Evolutionary conservation across 2,329 filamentous ascomycete species (phyloP).

Genomic region (Fusarium anguioides): DNA sequence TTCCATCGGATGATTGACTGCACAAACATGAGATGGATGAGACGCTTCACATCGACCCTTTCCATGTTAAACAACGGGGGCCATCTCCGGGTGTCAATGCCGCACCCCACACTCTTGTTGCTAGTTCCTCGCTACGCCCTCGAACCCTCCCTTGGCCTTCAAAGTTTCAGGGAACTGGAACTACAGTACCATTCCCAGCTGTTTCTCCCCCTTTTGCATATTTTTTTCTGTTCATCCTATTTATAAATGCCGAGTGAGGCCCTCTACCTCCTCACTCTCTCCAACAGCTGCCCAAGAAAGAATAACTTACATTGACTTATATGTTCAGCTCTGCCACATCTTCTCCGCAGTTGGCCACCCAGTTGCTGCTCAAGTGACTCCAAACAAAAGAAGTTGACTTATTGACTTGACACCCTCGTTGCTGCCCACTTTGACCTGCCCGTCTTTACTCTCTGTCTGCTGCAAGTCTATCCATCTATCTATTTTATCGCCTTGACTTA

Average conservation of each 20-base stretch:
- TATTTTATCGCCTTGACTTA: slow-evolving; percentile 9
- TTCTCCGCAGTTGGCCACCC: slow-evolving; percentile 24
- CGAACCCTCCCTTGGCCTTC: slow-evolving; percentile 15
- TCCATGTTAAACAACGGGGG: slow-evolving; percentile 23
- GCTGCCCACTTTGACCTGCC: slow-evolving; percentile 3
- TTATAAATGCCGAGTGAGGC: slow-evolving; percentile 31
- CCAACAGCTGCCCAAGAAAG: slow-evolving; percentile 17
- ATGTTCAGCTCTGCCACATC: slow-evolving; percentile 31
- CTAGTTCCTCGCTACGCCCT: slow-evolving; percentile 10
- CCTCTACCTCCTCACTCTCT: slow-evolving; percentile 11
- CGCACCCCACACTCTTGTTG: slow-evolving; percentile 30
- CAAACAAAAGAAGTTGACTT: slow-evolving; percentile 7
- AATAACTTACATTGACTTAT: slow-evolving; percentile 16
- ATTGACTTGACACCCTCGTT: not conserved
- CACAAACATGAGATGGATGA: slow-evolving; percentile 28
- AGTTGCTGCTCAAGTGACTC: slow-evolving; percentile 31
- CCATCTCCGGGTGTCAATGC: slow-evolving; percentile 39
- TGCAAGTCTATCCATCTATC: not conserved
- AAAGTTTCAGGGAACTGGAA: slow-evolving; percentile 26
- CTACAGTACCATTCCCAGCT: slow-evolving; percentile 14
- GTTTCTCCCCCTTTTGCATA: slow-evolving; percentile 26
- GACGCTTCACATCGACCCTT: slow-evolving; percentile 9
- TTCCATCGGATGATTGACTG: slow-evolving; percentile 32
- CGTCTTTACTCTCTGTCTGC: not conserved
- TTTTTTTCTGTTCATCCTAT: slow-evolving; percentile 9